Conservation (phyloP, 257 asterid species). For the Rehmannia glutinosa region DNA sequence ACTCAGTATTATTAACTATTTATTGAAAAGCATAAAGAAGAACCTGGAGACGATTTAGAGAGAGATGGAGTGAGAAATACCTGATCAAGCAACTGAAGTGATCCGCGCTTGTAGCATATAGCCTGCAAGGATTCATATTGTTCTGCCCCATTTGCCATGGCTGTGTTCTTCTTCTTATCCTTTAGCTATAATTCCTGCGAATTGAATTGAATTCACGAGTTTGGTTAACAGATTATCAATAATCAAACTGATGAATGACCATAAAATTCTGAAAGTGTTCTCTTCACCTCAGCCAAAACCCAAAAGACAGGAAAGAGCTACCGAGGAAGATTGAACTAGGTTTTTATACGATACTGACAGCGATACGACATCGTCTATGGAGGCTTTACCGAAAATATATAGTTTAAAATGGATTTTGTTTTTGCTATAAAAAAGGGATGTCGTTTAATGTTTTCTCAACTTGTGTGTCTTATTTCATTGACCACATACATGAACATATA, state of each 20-base stretch:
- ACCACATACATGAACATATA: too few relatives aligned
- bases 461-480: too few relatives aligned
- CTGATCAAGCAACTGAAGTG: constrained; percentile 87
- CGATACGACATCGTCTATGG: too few relatives aligned
- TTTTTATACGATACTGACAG: not conserved
- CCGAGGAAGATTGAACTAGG: not conserved
- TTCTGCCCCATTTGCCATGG: constrained; percentile 38
- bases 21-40: not conserved
- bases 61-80: constrained; percentile 23
- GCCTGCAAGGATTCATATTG: constrained; percentile 42
- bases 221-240: not conserved
- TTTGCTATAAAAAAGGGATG: too few relatives aligned
- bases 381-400: too few relatives aligned
- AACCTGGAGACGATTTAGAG: not conserved
- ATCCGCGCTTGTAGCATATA: constrained; percentile 73
- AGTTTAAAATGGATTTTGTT: too few relatives aligned
- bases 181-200: not conserved
- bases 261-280: not conserved
- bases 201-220: not conserved
- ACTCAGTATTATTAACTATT: not conserved
- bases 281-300: not conserved
- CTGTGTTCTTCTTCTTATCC: not conserved
- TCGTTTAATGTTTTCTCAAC: too few relatives aligned
- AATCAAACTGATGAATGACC: not conserved
- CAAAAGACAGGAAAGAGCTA: not conserved